Conservation (phyloP, 2,329 filamentous ascomycete genomes). For the Plectosphaerella plurivora region DNA sequence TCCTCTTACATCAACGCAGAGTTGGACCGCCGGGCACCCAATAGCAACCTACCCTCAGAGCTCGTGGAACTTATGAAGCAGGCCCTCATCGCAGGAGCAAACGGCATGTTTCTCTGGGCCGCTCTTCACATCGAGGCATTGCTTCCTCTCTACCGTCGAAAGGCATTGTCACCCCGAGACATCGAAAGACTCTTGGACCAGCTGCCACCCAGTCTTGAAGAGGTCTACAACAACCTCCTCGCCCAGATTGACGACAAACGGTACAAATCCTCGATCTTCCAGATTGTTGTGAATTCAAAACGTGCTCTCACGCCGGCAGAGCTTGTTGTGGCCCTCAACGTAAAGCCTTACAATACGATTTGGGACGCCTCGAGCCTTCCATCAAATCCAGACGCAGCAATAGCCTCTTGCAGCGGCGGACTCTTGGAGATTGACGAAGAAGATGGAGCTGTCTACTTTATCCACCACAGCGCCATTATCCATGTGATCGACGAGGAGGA, state of each 20-base stretch:
- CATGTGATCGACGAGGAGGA: neutral
- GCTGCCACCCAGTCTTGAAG: neutral
- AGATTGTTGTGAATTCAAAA: neutral
- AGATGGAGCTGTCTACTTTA: neutral
- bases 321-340: neutral
- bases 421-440: neutral
- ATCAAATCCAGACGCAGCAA: neutral
- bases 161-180: neutral
- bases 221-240: neutral
- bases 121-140: neutral
- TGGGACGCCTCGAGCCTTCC: neutral
- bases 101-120: neutral
- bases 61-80: neutral
- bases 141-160: neutral
- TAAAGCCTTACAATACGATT: neutral
- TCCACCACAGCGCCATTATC: neutral
- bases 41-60: neutral
- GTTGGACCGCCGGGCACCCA: neutral
- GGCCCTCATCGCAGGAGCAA: neutral
- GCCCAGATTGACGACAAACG: neutral
- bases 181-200: neutral
- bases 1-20: neutral
- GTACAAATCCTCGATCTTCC: neutral
- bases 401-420: neutral
- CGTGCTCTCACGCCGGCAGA: neutral